Conservation (phyloP, 2,329 filamentous ascomycete species). For the Cercospora berteroae region DNA sequence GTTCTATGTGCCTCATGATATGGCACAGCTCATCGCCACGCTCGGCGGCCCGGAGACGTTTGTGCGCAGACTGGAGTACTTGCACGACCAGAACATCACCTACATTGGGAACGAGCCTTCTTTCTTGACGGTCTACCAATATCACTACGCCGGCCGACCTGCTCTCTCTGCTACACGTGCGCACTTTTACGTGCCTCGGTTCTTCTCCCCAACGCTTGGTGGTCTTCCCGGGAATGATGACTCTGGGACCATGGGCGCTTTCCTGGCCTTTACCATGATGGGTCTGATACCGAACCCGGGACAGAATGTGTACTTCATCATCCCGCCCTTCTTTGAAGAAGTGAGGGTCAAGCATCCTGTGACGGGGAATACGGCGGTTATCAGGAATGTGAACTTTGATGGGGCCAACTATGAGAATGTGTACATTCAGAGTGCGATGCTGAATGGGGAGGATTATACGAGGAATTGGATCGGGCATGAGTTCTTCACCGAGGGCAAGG, state of each 20-base stretch:
- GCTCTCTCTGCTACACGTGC: conserved; percentile 40
- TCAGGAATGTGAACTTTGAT: conserved; percentile 43
- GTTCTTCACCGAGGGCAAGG: conserved; percentile 43
- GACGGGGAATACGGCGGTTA: conserved; percentile 41
- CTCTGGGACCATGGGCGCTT: conserved; percentile 43
- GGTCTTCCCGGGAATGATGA: conserved; percentile 38
- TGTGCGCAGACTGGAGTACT: conserved; percentile 57
- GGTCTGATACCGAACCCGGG: conserved; percentile 38
- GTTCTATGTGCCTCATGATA: conserved; percentile 67
- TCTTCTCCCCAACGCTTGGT: conserved; percentile 38
- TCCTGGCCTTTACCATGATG: conserved; percentile 42
- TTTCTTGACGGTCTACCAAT: conserved; percentile 38
- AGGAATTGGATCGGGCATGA: conserved; percentile 45
- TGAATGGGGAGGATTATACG: conserved; percentile 41
- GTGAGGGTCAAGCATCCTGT: conserved; percentile 38
- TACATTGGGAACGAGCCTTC: conserved; percentile 67
- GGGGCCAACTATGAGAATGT: conserved; percentile 32
- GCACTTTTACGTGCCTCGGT: conserved; percentile 42
- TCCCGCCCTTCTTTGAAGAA: conserved; percentile 42
- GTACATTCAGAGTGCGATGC: conserved; percentile 40
- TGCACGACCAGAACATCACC: conserved; percentile 55
- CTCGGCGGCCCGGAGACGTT: conserved; percentile 59
- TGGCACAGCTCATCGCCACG: conserved; percentile 46
- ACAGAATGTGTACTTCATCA: conserved; percentile 43
- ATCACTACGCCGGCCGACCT: conserved; percentile 44